Evolutionary conservation across 2,329 filamentous ascomycete genomes (phyloP), one percentile per base, ranked within the genome.

Genomic region (Aspergillus quadricinctus): DNA sequence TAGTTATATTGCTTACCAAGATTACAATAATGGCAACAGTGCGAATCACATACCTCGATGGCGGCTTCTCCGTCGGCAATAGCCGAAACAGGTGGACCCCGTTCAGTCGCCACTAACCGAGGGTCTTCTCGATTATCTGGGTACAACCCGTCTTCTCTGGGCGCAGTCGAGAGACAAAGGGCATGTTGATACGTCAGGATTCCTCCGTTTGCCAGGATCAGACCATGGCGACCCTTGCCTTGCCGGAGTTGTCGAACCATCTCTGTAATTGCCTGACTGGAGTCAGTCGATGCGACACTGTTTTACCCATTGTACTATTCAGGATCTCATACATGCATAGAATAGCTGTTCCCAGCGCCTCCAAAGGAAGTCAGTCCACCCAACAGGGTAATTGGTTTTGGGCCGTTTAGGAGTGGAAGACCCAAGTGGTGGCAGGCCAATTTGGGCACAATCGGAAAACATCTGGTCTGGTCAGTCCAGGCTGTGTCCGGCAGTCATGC

Each of bases 301-400:
- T 46, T 23, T 25, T 11, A 43, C 40, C 21, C 43, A 8, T 27
- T 14, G 43, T 14, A 14, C 21, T 23, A 46, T 27, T 46, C 43
- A 23, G 23, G 21, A 14, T 7, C 7, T 3, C 58, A 21, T 69
- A 81, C 84, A 72, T 89, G 86, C 80, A 88, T 84, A 0, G 83
- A 86, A 57, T 89, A 89, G 54, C 88, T 88, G 60, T 89, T 89
- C 0, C 86, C 86, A 5, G 87, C 86, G 0, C 86, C 87, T 0
- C 87, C 86, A 57, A 89, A 89, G 0, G 81, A 86, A 4, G 86
- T 88, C 53, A 89, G 64, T 0, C 86, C 86, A 0, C 86, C 86
- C 0, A 89, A 75, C 0, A 88, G 69, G 0, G 84, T 87, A 21
- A 88, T 77, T 0, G 82, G 78, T 59, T 83, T 85, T 1, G 69